Evolutionary conservation across 352 stramenopile species (phyloP), one percentile per base, ranked within the genome.

Genomic region (Labyrinthula sp.): DNA sequence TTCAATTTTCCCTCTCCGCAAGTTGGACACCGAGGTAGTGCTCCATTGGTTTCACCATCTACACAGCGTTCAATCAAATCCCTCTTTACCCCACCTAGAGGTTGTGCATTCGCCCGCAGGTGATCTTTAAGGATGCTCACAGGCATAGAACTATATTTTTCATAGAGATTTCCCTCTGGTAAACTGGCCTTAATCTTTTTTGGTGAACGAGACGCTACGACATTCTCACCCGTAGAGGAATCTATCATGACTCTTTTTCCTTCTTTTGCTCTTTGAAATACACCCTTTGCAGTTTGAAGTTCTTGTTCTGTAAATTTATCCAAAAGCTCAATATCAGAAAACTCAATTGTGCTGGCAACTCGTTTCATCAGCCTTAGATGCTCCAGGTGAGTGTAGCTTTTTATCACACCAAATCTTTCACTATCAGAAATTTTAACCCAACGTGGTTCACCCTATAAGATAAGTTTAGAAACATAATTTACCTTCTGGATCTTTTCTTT

Each of bases 401-500:
- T 55, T 6, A 14, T 33, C 6, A 1, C 0, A 21, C 43, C 43
- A 1, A 29, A 47, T 12, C 37, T 14, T 10, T 29, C 30, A 37
- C 12, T 50, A 18, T 50, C 33, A 10, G 23, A 26, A 9, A 21
- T 41, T 35, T 52, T 52, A n/a, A 30, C 24, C 43, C 43, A 52
- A 18, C 43, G 30, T n/a, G 47, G 35, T 3, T 50, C 34, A 24
- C 24, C 43, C n/a, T n/a, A n/a, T n/a, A n/a, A n/a, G n/a, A n/a
- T n/a, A n/a, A n/a, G n/a, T n/a, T n/a, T n/a, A n/a, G n/a, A n/a
- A n/a, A n/a, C n/a, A n/a, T n/a, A n/a, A n/a, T n/a, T n/a, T n/a
- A n/a, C n/a, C 43, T 52, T 52, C 5, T n/a, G 9, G 43, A 52
- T 52, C 43, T 52, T 52, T 28, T 52, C 43, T 25, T 52, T 52